Conservation (phyloP, 768 basidiomycete genomes). For the Lactifluus hygrophoroides region DNA sequence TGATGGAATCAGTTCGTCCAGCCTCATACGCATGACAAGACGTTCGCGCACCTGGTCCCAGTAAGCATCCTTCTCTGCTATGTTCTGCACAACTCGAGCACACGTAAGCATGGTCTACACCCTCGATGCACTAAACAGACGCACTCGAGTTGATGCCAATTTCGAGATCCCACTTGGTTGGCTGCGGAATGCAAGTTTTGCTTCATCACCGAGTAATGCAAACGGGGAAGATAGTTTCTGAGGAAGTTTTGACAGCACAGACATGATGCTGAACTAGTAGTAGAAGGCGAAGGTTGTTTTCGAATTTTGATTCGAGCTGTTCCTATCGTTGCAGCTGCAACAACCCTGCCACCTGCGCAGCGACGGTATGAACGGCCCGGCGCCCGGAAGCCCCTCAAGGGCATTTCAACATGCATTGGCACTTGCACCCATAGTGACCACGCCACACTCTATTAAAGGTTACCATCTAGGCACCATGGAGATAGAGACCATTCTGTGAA, state of each 20-base stretch:
- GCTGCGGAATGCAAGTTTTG: conserved; percentile 83
- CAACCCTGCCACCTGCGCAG: background rate
- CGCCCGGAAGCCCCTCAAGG: too few relatives aligned
- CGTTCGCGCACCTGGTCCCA: conserved; percentile 71
- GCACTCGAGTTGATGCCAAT: conserved; percentile 61
- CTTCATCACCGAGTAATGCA: conserved; percentile 75
- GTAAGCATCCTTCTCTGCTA: conserved; percentile 66
- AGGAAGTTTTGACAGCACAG: conserved; percentile 65
- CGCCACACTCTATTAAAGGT: too few relatives aligned
- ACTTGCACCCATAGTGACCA: too few relatives aligned
- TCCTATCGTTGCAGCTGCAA: background rate
- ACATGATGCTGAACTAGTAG: background rate
- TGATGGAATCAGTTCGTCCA: background rate
- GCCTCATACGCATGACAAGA: background rate
- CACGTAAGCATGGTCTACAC: conserved; percentile 1
- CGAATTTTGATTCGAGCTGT: background rate
- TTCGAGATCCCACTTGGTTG: conserved; percentile 74
- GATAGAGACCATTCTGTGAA: too few relatives aligned
- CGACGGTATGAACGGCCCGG: background rate
- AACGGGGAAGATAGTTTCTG: conserved; percentile 67
- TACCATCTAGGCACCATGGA: too few relatives aligned
- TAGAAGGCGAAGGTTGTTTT: background rate
- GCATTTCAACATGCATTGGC: too few relatives aligned
- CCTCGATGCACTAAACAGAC: conserved; percentile 24
- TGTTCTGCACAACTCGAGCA: conserved; percentile 42